These are phyloP conservation scores for Kickxella alabastrina DNA, from an alignment of 192 early-diverging fungal species.

Conservation along the genomic window DNA sequence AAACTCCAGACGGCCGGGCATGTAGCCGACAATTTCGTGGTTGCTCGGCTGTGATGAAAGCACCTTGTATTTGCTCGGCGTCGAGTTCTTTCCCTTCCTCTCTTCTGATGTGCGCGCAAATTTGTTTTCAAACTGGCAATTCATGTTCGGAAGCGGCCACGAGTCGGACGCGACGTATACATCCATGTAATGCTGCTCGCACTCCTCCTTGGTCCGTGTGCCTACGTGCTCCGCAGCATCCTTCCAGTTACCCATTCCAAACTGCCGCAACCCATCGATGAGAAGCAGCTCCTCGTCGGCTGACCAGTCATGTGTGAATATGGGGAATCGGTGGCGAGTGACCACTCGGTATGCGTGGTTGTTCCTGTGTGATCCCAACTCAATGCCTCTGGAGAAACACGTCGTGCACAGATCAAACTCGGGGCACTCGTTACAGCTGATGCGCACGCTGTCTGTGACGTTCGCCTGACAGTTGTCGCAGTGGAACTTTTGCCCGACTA, in stretches of 20 bases:
- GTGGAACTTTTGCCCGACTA: conserved; percentile 52
- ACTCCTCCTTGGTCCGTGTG: conserved; percentile 83
- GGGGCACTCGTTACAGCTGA: conserved; percentile 77
- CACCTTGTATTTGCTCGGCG: conserved; percentile 53
- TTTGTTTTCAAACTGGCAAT: conserved; percentile 58
- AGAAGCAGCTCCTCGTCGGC: conserved; percentile 95
- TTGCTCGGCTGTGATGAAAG: conserved; percentile 82
- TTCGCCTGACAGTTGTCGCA: conserved; percentile 91
- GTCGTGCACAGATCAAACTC: conserved; percentile 94
- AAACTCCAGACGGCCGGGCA: conserved; percentile 95
- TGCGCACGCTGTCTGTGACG: conserved; percentile 83
- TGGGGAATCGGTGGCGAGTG: conserved; percentile 65
- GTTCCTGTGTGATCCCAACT: conserved; percentile 74
- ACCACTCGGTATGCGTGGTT: conserved; percentile 89
- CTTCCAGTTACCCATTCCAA: conserved; percentile 97
- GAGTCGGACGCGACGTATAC: conserved; percentile 69
- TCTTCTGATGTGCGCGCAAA: conserved; percentile 14
- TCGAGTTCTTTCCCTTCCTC: conserved; percentile 14
- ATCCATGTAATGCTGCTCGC: conserved; percentile 83
- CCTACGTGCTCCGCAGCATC: conserved; percentile 91
- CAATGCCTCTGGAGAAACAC: conserved; percentile 85
- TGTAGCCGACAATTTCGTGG: conserved; percentile 96
- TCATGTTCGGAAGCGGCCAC: conserved; percentile 87
- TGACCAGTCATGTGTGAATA: conserved; percentile 88
- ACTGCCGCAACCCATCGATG: conserved; percentile 85